These are phyloP conservation scores for Apiospora sp. DNA, from an alignment of 2,329 filamentous ascomycete genomes.

Conservation along the genomic window DNA sequence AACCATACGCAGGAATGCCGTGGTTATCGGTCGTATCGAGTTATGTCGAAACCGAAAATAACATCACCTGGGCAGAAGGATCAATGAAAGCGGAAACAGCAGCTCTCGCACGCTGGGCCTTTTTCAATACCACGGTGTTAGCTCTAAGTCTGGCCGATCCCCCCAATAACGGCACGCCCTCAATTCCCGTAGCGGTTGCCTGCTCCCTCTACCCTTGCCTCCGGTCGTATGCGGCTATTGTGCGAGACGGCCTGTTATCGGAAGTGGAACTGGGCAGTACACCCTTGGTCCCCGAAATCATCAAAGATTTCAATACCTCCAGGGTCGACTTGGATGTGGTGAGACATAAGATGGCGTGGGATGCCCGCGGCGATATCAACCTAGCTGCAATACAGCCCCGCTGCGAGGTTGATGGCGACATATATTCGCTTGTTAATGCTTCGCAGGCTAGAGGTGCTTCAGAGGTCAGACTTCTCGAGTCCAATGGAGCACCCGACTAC, in stretches of 20 bases:
- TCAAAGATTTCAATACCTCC: background rate
- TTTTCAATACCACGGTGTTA: constrained; percentile 6
- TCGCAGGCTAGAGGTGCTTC: background rate
- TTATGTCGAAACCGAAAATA: too few species aligned
- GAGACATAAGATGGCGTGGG: too few species aligned
- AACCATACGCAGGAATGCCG: background rate
- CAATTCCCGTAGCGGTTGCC: background rate
- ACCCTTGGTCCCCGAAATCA: background rate
- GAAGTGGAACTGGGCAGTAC: background rate
- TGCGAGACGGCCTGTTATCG: background rate
- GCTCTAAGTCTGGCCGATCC: background rate
- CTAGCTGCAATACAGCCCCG: background rate
- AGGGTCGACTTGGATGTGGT: background rate
- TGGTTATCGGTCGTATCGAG: background rate
- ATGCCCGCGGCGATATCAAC: too few species aligned
- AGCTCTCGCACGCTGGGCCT: background rate
- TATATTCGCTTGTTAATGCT: background rate
- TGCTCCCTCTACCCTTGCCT: constrained; percentile 7
- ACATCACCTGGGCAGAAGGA: background rate
- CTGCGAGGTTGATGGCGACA: background rate
- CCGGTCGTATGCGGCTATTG: background rate
- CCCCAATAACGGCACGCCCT: background rate
- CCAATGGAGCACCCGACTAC: background rate
- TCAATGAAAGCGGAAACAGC: background rate
- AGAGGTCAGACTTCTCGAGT: background rate